A percentile compares a stretch with the other conserved stretches of the same genome.
Evolutionary conservation across 805 yeast species (phyloP).

Genomic region (Yarrowia sp.): DNA sequence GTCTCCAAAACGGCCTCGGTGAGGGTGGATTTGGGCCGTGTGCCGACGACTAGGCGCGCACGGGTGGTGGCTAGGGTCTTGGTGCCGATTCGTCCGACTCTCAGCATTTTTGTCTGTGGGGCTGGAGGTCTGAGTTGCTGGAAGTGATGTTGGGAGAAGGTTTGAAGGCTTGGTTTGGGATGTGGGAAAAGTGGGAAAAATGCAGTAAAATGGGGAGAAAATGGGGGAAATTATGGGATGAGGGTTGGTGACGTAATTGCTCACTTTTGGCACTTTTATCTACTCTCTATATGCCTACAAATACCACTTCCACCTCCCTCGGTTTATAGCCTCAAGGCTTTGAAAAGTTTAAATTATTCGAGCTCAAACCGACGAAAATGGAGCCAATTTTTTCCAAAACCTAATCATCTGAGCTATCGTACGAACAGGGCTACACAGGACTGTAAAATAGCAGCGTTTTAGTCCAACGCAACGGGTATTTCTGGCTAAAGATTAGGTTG

Average conservation of each 20-base stretch:
- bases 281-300: no score
- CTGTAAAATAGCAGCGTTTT: not conserved
- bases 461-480: not conserved
- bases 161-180: not conserved
- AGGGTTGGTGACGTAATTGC: no score
- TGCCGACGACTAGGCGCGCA: not conserved
- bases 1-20: slow-evolving; percentile 30
- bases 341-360: not conserved
- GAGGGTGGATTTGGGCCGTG: slow-evolving; percentile 27
- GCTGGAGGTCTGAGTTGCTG: not conserved
- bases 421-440: no score
- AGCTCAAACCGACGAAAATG: not conserved
- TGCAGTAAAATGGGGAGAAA: not conserved
- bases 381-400: not conserved
- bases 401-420: no score
- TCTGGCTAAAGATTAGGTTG: no score
- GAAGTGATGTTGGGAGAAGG: not conserved
- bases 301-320: no score
- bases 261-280: no score
- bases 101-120: not conserved
- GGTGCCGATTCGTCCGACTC: slow-evolving; percentile 20
- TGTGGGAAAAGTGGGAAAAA: not conserved
- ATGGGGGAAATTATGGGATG: not conserved
- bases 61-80: not conserved
- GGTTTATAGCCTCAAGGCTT: no score